Evolutionary conservation across 2,329 filamentous ascomycete genomes (phyloP).

Genomic region (Parascedosporium putredinis): DNA sequence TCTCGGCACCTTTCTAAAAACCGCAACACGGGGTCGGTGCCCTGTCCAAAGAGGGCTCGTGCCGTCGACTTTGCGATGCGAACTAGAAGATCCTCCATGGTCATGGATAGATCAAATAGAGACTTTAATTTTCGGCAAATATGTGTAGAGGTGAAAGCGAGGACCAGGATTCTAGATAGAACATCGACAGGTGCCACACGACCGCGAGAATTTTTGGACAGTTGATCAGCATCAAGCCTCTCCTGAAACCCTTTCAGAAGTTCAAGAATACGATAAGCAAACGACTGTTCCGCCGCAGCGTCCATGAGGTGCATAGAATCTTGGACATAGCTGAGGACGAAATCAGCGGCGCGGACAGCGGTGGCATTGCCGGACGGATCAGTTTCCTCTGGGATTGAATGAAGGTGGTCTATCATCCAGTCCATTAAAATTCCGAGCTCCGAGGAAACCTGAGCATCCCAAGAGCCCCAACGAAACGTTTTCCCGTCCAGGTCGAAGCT

Average conservation of each 20-base stretch:
- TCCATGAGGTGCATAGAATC: slow-evolving; percentile 29
- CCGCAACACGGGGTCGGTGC: slow-evolving; percentile 30
- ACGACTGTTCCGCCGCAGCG: slow-evolving; percentile 25
- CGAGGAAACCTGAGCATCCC: slow-evolving; percentile 49
- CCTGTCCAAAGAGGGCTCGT: slow-evolving; percentile 15
- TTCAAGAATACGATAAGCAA: slow-evolving; percentile 32
- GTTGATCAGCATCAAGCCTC: slow-evolving; percentile 19
- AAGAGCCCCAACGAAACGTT: slow-evolving; percentile 41
- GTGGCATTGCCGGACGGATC: slow-evolving; percentile 13
- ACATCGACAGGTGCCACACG: slow-evolving; percentile 24
- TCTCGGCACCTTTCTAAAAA: slow-evolving; percentile 39
- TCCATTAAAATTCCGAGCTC: slow-evolving; percentile 53
- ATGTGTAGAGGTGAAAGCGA: slow-evolving; percentile 15
- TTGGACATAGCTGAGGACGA: slow-evolving; percentile 38
- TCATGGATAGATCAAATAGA: slow-evolving; percentile 25
- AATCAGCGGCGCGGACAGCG: slow-evolving; percentile 26
- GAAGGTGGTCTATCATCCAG: slow-evolving; percentile 40
- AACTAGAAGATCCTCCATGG: slow-evolving; percentile 31
- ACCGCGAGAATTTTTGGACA: slow-evolving; percentile 11
- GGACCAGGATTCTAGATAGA: slow-evolving; percentile 25
- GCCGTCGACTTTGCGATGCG: not conserved
- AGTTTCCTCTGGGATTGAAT: slow-evolving; percentile 10
- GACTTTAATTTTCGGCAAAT: slow-evolving; percentile 29
- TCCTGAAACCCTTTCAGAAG: slow-evolving; percentile 27
- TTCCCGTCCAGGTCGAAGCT: slow-evolving; percentile 38